phyloP scores from a whole-genome alignment of 2,329 filamentous ascomycete genomes.

The Metarhizium rileyi region DNA sequence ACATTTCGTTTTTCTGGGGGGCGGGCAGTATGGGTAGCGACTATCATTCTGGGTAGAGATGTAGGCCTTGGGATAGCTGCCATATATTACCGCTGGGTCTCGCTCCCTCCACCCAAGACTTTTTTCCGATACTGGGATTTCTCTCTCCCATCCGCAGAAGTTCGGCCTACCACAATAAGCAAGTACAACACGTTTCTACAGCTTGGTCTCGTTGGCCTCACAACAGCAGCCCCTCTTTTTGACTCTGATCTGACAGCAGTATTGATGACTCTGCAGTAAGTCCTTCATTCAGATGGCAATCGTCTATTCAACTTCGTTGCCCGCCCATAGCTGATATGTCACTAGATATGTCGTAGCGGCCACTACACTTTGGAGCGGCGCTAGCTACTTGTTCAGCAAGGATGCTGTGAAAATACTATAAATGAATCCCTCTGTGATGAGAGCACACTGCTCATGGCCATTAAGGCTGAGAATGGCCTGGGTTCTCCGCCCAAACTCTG shows the following conservation, averaged over 20 bases:
- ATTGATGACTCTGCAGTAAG: constrained; percentile 56
- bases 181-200: constrained; percentile 94
- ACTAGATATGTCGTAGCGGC: constrained; percentile 70
- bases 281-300: no score
- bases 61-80: constrained; percentile 73
- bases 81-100: constrained; percentile 94
- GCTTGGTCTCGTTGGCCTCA: constrained; percentile 73
- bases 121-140: constrained; percentile 96
- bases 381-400: constrained; percentile 85
- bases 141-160: constrained; percentile 76
- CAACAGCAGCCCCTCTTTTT: constrained; percentile 70
- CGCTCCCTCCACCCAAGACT: constrained; percentile 85
- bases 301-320: background rate
- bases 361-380: constrained; percentile 88
- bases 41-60: constrained; percentile 85
- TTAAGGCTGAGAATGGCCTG: background rate
- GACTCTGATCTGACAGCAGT: constrained; percentile 43
- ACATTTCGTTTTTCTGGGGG: background rate
- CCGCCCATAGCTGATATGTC: background rate
- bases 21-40: constrained; percentile 72
- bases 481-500: no score
- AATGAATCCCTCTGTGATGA: constrained; percentile 7
- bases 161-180: constrained; percentile 72
- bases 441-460: background rate
- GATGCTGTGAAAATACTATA: constrained; percentile 80